Percentiles rank a stretch among this genome's conserved stretches.
phyloP scores from a whole-genome alignment of 805 yeast species.

The Barnettozyma sucrosica region DNA sequence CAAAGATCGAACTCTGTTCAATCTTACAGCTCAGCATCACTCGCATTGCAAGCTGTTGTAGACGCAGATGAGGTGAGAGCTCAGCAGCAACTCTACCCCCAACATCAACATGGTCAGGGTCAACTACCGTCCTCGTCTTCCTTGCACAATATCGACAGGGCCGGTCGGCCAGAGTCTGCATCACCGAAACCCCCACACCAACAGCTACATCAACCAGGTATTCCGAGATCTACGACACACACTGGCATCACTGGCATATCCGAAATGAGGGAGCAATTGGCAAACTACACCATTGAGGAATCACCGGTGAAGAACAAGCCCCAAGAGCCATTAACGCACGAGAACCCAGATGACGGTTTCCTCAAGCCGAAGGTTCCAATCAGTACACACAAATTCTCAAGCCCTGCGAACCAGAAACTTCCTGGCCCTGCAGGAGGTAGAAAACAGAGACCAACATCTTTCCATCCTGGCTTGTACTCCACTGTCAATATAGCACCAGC shows the following conservation, averaged over 20 bases:
- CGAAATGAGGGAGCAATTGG: constrained; percentile 6
- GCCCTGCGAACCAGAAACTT: constrained; percentile 19
- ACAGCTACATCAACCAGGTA: constrained; percentile 10
- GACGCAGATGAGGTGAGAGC: constrained; percentile 45
- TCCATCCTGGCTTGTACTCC: constrained; percentile 57
- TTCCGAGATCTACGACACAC: constrained; percentile 34
- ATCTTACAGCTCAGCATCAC: constrained; percentile 50
- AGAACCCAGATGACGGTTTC: constrained; percentile 7
- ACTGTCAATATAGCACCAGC: constrained; percentile 18
- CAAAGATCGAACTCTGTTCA: constrained; percentile 34
- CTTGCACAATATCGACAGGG: constrained; percentile 18
- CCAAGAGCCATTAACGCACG: background rate
- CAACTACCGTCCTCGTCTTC: constrained; percentile 15
- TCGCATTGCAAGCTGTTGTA: constrained; percentile 69
- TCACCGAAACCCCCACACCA: constrained; percentile 10
- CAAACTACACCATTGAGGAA: constrained; percentile 20
- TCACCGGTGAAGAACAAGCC: constrained; percentile 19
- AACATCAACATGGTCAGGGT: background rate
- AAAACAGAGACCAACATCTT: constrained; percentile 80
- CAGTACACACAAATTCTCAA: constrained; percentile 14
- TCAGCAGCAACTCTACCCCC: constrained; percentile 7
- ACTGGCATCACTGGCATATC: constrained; percentile 23
- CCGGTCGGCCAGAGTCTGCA: constrained; percentile 13
- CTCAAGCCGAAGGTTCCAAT: constrained; percentile 23
- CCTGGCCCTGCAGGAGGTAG: constrained; percentile 42